Conservation (phyloP, 2,329 filamentous ascomycete genomes). For the Blastomyces silverae region DNA sequence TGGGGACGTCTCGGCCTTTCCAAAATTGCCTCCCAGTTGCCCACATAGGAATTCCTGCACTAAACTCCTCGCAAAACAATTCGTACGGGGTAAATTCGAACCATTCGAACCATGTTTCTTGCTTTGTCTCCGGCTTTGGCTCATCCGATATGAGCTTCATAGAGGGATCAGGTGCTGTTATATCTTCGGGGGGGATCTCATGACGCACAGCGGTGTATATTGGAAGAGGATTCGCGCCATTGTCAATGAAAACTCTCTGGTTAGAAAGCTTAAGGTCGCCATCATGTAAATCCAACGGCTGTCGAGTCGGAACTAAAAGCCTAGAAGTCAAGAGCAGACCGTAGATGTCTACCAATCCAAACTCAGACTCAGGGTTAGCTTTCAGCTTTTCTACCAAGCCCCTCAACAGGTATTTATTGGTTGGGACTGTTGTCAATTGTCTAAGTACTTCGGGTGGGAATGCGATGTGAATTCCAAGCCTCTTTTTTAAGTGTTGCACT, state of each 20-base stretch:
- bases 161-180: conserved; percentile 19
- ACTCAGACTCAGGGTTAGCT: conserved; percentile 69
- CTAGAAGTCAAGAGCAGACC: conserved; percentile 78
- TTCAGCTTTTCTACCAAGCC: conserved; percentile 88
- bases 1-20: conserved; percentile 59
- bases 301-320: conserved; percentile 71
- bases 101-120: conserved; percentile 94
- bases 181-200: conserved; percentile 64
- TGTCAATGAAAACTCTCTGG: conserved; percentile 66
- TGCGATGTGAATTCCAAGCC: conserved; percentile 81
- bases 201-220: conserved; percentile 95
- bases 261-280: conserved; percentile 86
- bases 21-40: conserved; percentile 78
- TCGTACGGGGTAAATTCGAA: conserved; percentile 94
- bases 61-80: conserved; percentile 88
- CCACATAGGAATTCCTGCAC: conserved; percentile 91
- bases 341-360: conserved; percentile 90
- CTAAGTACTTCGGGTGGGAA: conserved; percentile 80
- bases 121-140: conserved; percentile 43
- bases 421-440: conserved; percentile 77
- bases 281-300: conserved; percentile 69
- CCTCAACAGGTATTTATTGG: conserved; percentile 82
- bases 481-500: conserved; percentile 77
- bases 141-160: conserved; percentile 26
- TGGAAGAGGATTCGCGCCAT: conserved; percentile 76